These are phyloP conservation scores for Rubus idaeus DNA, from an alignment of 306 rosid genomes.

Conservation along the genomic window DNA sequence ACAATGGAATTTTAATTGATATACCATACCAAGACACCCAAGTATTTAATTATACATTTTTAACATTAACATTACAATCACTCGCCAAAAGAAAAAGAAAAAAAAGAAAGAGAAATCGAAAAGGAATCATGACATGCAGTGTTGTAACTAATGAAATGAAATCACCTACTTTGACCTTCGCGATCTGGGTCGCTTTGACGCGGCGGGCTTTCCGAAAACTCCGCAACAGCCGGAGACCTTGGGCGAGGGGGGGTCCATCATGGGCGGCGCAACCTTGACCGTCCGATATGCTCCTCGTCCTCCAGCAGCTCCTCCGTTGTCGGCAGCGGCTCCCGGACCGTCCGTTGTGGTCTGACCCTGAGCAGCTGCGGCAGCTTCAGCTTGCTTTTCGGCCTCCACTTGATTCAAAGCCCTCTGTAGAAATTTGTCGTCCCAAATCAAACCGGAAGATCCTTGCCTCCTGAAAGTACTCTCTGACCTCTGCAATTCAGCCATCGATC, in stretches of 20 bases:
- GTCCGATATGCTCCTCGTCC: background rate
- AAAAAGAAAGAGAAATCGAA: background rate
- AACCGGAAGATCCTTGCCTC: constrained; percentile 78
- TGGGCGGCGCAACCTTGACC: constrained; percentile 25
- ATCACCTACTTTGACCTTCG: constrained; percentile 26
- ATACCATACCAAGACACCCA: constrained; percentile 2
- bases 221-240: constrained; percentile 62
- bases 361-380: background rate
- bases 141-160: background rate
- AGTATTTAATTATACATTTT: constrained; percentile 20
- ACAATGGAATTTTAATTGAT: background rate
- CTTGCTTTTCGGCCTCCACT: constrained; percentile 19
- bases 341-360: background rate
- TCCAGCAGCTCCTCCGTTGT: background rate
- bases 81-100: background rate
- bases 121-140: background rate
- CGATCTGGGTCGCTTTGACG: constrained; percentile 30
- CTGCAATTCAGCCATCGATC: constrained; percentile 45
- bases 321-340: too few species aligned
- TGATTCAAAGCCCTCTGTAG: constrained; percentile 31
- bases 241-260: constrained; percentile 75
- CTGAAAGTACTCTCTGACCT: constrained; percentile 71
- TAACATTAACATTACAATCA: constrained; percentile 13
- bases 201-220: constrained; percentile 45
- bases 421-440: constrained; percentile 66